Evolutionary conservation across 2,329 filamentous ascomycete genomes (phyloP).

Genomic region (Trichophyton schoenleinii): DNA sequence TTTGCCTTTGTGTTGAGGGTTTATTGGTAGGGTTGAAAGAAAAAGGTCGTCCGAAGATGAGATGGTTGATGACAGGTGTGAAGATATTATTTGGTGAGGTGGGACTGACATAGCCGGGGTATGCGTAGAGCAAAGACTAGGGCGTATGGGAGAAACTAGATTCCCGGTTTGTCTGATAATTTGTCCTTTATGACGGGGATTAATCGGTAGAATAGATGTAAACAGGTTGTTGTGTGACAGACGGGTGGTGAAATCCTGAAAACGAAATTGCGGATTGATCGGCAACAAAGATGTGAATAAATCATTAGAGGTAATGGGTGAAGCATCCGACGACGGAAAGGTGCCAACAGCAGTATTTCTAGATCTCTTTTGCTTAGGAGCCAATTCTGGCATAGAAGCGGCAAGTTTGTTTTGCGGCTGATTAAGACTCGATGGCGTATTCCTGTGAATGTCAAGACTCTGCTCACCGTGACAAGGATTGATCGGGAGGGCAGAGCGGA

Average conservation of each 20-base stretch:
- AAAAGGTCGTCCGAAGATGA: conserved; percentile 7
- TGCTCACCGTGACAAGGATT: conserved; percentile 16
- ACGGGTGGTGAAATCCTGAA: not conserved
- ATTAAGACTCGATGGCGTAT: conserved; percentile 7
- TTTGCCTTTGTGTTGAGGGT: not conserved
- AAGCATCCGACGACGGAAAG: not conserved
- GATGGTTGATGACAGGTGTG: conserved; percentile 9
- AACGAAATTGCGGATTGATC: not conserved
- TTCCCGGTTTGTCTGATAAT: not conserved
- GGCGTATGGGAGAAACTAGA: too few relatives aligned
- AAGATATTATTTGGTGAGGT: conserved; percentile 15
- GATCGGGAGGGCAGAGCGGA: conserved; percentile 24
- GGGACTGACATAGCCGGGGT: conserved; percentile 2
- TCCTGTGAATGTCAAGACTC: not conserved
- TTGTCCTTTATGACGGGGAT: not conserved
- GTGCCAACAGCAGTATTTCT: not conserved
- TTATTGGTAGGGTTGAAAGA: conserved; percentile 8
- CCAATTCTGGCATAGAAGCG: not conserved
- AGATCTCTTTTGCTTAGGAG: not conserved
- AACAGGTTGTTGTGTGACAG: not conserved
- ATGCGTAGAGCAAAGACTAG: not conserved
- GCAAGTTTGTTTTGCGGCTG: conserved; percentile 21
- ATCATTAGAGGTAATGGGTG: conserved; percentile 14
- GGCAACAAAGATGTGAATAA: not conserved
- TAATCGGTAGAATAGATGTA: conserved; percentile 2